phyloP scores from a whole-genome alignment of 768 basidiomycete genomes.

The Suillus plorans region DNA sequence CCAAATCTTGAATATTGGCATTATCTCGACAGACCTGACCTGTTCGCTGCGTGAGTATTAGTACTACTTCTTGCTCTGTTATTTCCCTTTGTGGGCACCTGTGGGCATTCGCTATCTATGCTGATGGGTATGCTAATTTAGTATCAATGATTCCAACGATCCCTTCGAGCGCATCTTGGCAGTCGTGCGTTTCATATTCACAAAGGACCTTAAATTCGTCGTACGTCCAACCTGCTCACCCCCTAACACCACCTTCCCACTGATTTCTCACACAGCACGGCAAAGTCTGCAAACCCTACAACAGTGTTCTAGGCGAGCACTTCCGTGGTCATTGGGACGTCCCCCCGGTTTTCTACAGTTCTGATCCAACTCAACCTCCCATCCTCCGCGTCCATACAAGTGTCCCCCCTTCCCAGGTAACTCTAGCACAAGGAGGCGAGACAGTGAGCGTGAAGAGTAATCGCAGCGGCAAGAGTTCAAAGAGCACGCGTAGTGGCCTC shows the following conservation, averaged over 20 bases:
- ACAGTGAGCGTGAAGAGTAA: slow-evolving; percentile 51
- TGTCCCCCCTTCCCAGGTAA: slow-evolving; percentile 17
- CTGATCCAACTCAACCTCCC: slow-evolving; percentile 46
- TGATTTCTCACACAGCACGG: slow-evolving; percentile 56
- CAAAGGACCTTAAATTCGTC: slow-evolving; percentile 92
- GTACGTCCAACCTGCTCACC: slow-evolving; percentile 45
- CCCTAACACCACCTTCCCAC: not conserved
- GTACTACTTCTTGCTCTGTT: slow-evolving; percentile 29
- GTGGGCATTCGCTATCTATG: not conserved
- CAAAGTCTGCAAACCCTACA: slow-evolving; percentile 92
- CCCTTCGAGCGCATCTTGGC: slow-evolving; percentile 97
- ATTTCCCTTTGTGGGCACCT: not conserved
- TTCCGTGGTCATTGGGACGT: slow-evolving; percentile 89
- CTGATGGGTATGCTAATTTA: slow-evolving; percentile 28
- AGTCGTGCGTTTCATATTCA: slow-evolving; percentile 82
- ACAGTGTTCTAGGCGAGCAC: slow-evolving; percentile 84
- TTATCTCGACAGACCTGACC: slow-evolving; percentile 87
- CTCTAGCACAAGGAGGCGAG: slow-evolving; percentile 31
- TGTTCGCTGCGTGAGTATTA: slow-evolving; percentile 75
- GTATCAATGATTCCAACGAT: slow-evolving; percentile 90
- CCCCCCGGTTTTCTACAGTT: slow-evolving; percentile 54
- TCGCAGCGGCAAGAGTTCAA: slow-evolving; percentile 54
- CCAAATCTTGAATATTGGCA: slow-evolving; percentile 98
- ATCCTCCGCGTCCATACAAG: slow-evolving; percentile 43
- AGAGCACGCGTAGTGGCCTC: slow-evolving; percentile 57